These are phyloP conservation scores for Aspergillus coremiiformis DNA, from an alignment of 495 filamentous ascomycete genomes.

Conservation along the genomic window DNA sequence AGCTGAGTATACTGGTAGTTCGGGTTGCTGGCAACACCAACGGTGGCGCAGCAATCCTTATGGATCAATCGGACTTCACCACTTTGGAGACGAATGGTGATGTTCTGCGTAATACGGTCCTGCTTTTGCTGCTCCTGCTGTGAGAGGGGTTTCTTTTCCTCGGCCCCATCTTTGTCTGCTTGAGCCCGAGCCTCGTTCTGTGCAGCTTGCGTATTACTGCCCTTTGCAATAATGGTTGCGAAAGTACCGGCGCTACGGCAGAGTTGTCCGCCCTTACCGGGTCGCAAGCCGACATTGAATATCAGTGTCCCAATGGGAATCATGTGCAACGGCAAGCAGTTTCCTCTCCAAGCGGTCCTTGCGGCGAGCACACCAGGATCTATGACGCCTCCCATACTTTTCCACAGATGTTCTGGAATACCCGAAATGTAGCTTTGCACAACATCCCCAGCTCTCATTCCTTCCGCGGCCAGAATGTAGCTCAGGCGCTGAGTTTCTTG, in stretches of 20 bases:
- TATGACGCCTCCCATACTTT: slow-evolving; percentile 80
- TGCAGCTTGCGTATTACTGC: slow-evolving; percentile 50
- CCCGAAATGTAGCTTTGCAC: slow-evolving; percentile 86
- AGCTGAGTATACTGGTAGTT: slow-evolving; percentile 83
- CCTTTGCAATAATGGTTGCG: slow-evolving; percentile 79
- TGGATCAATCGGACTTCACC: slow-evolving; percentile 84
- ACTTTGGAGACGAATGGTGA: slow-evolving; percentile 79
- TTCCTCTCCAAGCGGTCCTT: slow-evolving; percentile 88
- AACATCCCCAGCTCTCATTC: slow-evolving; percentile 83
- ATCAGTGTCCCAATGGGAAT: slow-evolving; percentile 86
- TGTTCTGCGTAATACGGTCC: slow-evolving; percentile 54
- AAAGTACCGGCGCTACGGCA: slow-evolving; percentile 91
- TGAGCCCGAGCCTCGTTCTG: slow-evolving; percentile 7
- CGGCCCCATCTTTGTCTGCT: slow-evolving; percentile 8
- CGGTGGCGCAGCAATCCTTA: slow-evolving; percentile 85
- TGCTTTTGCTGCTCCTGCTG: slow-evolving; percentile 39
- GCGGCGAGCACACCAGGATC: slow-evolving; percentile 94
- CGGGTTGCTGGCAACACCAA: slow-evolving; percentile 88
- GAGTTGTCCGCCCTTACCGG: slow-evolving; percentile 70
- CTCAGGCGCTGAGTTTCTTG: slow-evolving; percentile 52
- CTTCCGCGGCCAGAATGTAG: slow-evolving; percentile 90
- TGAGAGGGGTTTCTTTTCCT: slow-evolving; percentile 24
- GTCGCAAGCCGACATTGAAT: slow-evolving; percentile 76
- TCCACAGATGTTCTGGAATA: slow-evolving; percentile 74
- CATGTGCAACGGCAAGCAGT: slow-evolving; percentile 91